A percentile compares a stretch with the other conserved stretches of the same genome.
phyloP scores from a whole-genome alignment of 2,329 filamentous ascomycete species.

The Dendrostoma leiphaemia region DNA sequence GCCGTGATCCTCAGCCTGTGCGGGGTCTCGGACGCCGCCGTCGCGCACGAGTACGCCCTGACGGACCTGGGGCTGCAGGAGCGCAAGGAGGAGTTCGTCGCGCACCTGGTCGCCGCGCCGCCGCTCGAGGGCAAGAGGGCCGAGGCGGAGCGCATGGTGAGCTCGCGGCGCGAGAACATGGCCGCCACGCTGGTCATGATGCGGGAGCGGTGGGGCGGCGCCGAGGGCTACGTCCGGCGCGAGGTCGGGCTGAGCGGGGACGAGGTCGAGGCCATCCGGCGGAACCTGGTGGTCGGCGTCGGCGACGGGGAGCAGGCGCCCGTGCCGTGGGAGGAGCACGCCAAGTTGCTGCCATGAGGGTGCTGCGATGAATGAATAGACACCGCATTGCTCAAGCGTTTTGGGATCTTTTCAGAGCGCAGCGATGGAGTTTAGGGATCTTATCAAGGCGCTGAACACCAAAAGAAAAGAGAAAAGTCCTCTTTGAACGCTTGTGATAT shows the following conservation, averaged over 20 bases:
- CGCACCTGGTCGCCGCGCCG: constrained; percentile 48
- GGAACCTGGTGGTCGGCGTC: constrained; percentile 43
- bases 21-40: constrained; percentile 54
- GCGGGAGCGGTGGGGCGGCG: constrained; percentile 57
- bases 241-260: constrained; percentile 56
- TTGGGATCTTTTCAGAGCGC: not conserved
- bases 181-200: constrained; percentile 52
- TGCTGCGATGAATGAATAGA: not conserved
- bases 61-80: constrained; percentile 60
- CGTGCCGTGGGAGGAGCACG: constrained; percentile 28
- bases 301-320: constrained; percentile 20
- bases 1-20: constrained; percentile 65
- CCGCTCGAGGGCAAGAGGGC: constrained; percentile 44
- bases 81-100: constrained; percentile 50
- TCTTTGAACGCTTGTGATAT: not conserved
- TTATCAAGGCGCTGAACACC: not conserved
- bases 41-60: constrained; percentile 68
- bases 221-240: constrained; percentile 60
- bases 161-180: constrained; percentile 47
- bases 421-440: not conserved
- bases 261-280: constrained; percentile 51
- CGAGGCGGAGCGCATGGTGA: constrained; percentile 44
- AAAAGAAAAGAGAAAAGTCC: no score
- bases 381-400: no score
- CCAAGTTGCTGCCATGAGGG: constrained; percentile 20